These are phyloP conservation scores for Serpula lacrymans DNA, from an alignment of 768 basidiomycete species.

Conservation along the genomic window DNA sequence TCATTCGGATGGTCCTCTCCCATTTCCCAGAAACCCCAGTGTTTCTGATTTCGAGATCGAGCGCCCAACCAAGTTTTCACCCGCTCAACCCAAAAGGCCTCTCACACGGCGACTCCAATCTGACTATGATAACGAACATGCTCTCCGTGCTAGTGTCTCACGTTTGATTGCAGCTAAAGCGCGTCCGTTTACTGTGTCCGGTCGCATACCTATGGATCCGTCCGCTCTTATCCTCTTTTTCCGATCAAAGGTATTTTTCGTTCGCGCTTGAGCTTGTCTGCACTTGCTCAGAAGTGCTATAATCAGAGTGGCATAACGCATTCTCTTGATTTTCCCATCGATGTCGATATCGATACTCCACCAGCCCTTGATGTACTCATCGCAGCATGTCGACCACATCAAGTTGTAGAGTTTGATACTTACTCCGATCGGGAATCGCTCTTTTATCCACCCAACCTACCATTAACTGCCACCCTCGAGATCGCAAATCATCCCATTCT, in stretches of 20 bases:
- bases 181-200: conserved; percentile 60
- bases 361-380: conserved; percentile 78
- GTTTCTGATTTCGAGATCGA: conserved; percentile 67
- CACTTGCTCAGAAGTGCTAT: conserved; percentile 6
- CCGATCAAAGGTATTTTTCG: conserved; percentile 59
- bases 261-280: background rate
- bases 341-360: conserved; percentile 69
- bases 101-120: conserved; percentile 30
- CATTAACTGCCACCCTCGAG: conserved; percentile 73
- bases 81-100: conserved; percentile 27
- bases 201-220: conserved; percentile 69
- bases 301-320: conserved; percentile 72
- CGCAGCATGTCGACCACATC: conserved; percentile 67
- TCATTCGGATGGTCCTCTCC: conserved; percentile 28
- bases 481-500: conserved; percentile 80
- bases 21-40: conserved; percentile 40
- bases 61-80: conserved; percentile 37
- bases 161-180: conserved; percentile 56
- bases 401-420: conserved; percentile 46
- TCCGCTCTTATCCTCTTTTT: conserved; percentile 71
- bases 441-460: conserved; percentile 69
- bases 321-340: conserved; percentile 78
- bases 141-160: conserved; percentile 53
- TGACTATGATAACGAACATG: conserved; percentile 49
- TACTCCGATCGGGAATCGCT: conserved; percentile 63